phyloP scores from a whole-genome alignment of 805 yeast genomes.

The Spathaspora arborariae region DNA sequence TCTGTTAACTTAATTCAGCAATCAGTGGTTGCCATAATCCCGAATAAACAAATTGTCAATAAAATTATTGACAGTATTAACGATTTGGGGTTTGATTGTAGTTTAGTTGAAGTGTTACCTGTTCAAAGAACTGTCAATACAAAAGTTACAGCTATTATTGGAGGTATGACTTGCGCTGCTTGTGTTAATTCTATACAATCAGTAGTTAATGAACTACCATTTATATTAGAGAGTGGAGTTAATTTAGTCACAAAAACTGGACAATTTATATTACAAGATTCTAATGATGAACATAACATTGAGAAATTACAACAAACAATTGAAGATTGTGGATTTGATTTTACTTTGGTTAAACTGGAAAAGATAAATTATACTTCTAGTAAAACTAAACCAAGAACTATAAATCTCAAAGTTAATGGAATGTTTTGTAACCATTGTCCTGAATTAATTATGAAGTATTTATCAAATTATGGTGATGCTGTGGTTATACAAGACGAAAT shows the following conservation, averaged over 20 bases:
- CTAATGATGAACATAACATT: constrained; percentile 26
- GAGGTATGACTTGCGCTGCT: constrained; percentile 74
- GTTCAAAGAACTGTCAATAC: constrained; percentile 45
- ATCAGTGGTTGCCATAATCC: constrained; percentile 50
- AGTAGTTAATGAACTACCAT: constrained; percentile 45
- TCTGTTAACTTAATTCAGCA: constrained; percentile 52
- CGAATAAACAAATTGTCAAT: constrained; percentile 45
- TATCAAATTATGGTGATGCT: constrained; percentile 53
- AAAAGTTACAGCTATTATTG: constrained; percentile 57
- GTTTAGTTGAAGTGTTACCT: constrained; percentile 57
- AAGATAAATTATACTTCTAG: constrained; percentile 46
- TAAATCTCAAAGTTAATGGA: constrained; percentile 55
- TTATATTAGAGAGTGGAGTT: constrained; percentile 51
- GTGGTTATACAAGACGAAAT: constrained; percentile 54
- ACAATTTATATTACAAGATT: constrained; percentile 50
- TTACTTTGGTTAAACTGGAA: constrained; percentile 41
- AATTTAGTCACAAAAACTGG: constrained; percentile 62
- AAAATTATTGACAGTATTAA: constrained; percentile 22
- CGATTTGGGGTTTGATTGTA: constrained; percentile 42
- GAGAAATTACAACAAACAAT: constrained; percentile 44
- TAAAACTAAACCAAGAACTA: constrained; percentile 49
- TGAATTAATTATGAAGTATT: constrained; percentile 43
- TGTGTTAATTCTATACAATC: constrained; percentile 57
- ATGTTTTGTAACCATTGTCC: constrained; percentile 77
- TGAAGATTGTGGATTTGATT: constrained; percentile 68